Conservation (phyloP, 2,329 filamentous ascomycete species). For the Thielaviopsis euricoi region DNA sequence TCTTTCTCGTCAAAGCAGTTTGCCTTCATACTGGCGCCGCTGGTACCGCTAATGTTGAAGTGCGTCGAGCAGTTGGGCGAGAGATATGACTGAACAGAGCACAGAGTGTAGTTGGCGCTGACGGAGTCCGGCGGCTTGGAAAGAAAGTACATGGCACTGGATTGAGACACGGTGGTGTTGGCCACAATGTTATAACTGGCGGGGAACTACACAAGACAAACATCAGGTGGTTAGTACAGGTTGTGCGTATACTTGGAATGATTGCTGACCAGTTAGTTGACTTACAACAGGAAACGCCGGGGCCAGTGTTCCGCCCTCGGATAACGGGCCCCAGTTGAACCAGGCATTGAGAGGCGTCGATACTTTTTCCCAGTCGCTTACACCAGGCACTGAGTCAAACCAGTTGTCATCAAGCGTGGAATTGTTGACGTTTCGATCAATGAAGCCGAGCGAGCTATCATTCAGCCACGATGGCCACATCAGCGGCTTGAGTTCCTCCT, state of each 20-base stretch:
- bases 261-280: background rate
- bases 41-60: conserved; percentile 37
- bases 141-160: background rate
- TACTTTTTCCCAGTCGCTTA: background rate
- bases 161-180: background rate
- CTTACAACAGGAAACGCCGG: background rate
- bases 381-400: background rate
- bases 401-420: background rate
- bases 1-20: conserved; percentile 43
- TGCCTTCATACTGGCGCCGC: conserved; percentile 41
- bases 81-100: conserved; percentile 46
- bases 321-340: background rate
- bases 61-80: conserved; percentile 50
- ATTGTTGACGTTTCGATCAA: background rate
- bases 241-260: too few relatives aligned
- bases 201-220: background rate
- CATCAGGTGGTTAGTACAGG: background rate
- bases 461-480: conserved; percentile 42
- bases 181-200: background rate
- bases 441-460: background rate
- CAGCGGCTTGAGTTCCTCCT: conserved; percentile 42
- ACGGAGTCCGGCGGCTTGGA: conserved; percentile 18
- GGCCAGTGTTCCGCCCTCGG: background rate
- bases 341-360: background rate
- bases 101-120: conserved; percentile 44